phyloP scores from a whole-genome alignment of 306 rosid genomes.

The Calophaca sinica region DNA sequence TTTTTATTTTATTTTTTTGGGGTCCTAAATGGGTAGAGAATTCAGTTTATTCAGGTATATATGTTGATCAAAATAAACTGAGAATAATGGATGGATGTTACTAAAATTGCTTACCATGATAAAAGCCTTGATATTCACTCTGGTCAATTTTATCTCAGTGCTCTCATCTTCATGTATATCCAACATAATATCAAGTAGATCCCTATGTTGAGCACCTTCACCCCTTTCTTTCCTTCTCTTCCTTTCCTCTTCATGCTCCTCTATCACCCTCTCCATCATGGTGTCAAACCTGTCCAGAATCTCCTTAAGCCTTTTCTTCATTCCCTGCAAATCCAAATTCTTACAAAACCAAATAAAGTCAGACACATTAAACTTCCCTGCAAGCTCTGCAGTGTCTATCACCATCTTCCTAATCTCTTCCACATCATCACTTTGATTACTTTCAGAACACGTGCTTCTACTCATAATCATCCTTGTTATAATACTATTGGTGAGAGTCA shows the following conservation, averaged over 20 bases:
- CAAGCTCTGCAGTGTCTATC: constrained; percentile 46
- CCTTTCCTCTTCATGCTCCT: constrained; percentile 56
- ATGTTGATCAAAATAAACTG: too few species aligned
- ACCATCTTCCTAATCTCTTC: constrained; percentile 55
- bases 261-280: constrained; percentile 60
- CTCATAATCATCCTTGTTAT: constrained; percentile 63
- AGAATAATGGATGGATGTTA: too few species aligned
- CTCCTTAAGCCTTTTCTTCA: constrained; percentile 49
- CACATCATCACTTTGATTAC: constrained; percentile 50
- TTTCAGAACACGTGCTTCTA: constrained; percentile 38
- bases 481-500: constrained; percentile 48
- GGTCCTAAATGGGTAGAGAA: too few species aligned
- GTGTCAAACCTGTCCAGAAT: constrained; percentile 54
- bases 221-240: constrained; percentile 27
- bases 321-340: constrained; percentile 60
- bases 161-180: constrained; percentile 55
- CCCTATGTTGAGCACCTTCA: constrained; percentile 37
- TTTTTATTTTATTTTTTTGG: too few species aligned
- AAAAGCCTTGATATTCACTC: constrained; percentile 70
- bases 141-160: constrained; percentile 55
- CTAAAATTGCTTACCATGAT: constrained; percentile 53
- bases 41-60: too few species aligned
- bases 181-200: constrained; percentile 64
- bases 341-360: constrained; percentile 67
- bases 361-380: constrained; percentile 58